Percentiles rank a stretch among this genome's conserved stretches.
Conservation (phyloP, 1,284 basidiomycete genomes). For the Puccinia novopanici region DNA sequence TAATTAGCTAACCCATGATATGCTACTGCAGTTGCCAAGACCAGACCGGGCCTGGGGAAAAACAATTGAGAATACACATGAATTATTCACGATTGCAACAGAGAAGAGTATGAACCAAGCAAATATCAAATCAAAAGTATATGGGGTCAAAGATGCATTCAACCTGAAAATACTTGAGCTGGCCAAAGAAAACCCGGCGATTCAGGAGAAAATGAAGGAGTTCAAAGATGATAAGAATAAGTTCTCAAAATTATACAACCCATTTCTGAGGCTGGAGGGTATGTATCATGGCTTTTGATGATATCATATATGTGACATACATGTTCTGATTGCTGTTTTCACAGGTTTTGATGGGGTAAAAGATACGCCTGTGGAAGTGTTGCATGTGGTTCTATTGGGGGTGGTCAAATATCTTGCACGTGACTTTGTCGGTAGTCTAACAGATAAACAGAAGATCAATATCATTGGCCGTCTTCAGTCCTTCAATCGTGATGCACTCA, state of each 20-base stretch:
- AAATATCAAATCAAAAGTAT: background rate
- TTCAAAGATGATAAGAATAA: background rate
- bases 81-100: background rate
- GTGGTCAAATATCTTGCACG: constrained; percentile 62
- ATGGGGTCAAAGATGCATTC: background rate
- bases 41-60: background rate
- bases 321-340: background rate
- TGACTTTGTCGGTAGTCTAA: background rate
- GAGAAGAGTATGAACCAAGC: too few species aligned
- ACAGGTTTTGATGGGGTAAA: background rate
- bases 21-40: too few species aligned
- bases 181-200: background rate
- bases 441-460: background rate
- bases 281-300: background rate
- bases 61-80: background rate
- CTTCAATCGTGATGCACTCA: background rate
- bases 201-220: background rate
- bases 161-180: background rate
- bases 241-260: background rate
- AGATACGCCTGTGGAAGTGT: constrained; percentile 58
- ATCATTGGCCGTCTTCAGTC: background rate
- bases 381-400: constrained; percentile 60
- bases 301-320: too few species aligned
- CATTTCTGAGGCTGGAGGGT: background rate
- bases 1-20: too few species aligned